Base-by-base conservation (phyloP, 2,329 filamentous ascomycete species). In the Seiridium cupressi region DNA sequence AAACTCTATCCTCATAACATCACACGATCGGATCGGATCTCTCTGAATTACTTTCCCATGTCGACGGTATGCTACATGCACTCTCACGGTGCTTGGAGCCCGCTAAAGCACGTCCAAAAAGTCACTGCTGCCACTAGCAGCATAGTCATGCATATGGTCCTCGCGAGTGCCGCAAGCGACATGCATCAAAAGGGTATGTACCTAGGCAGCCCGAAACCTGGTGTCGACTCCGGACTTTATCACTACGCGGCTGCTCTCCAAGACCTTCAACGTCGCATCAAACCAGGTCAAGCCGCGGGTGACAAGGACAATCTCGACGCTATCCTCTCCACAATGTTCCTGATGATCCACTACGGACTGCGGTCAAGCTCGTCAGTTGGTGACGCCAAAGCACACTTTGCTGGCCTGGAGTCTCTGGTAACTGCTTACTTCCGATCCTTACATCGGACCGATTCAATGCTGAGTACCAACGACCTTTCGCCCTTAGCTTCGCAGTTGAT, bases 141-240 rank as follows among this genome's bases (percentile, higher is more conserved):
- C 40, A 61, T 61, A 54, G 48, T 61, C 4, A 58, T 58, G 55
- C 59, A 57, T 34, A 61, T 61, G 59, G 40, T 61, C 1, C 38
- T 61, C 1, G 59, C 59, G 1, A 34, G 44, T 32, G 40, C 59
- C 18, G 59, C 55, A 10, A 48, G 48, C 26, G 59, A 61, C 5
- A 57, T 58, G 59, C 38, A 34, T 7, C 55, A 48, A 8, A 6
- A 13, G n/a, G 42, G 42, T 4, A 13, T 54, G 18, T n/a, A 26
- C n/a, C 6, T 31, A 11, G n/a, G 7, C 4, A 3, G 2, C 35
- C 5, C 31, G 35, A 5, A 26, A 9, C 35, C 11, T 1, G n/a
- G 35, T 18, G 4, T 53, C 26, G 26, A 18, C 18, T 18, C n/a
- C 8, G 49, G 35, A 13, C 49, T 53, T 6, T 53, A 36, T n/a